Evolutionary conservation across 805 yeast genomes (phyloP).

Genomic region (Candida taoyuanica): DNA sequence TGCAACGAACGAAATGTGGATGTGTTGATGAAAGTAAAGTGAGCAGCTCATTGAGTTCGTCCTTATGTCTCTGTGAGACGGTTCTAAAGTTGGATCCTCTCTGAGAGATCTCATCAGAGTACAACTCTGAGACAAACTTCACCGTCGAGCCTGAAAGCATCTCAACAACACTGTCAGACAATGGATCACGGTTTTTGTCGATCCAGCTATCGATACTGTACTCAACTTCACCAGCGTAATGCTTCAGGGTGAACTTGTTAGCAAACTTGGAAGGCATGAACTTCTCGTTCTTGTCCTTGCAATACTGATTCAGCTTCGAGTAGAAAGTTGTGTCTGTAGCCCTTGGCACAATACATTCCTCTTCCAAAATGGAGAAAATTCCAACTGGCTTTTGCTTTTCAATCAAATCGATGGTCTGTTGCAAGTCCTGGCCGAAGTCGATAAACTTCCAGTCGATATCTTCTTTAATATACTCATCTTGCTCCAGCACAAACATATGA

Average conservation of each 20-base stretch:
- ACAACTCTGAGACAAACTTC: constrained; percentile 50
- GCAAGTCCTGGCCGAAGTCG: constrained; percentile 92
- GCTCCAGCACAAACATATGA: constrained; percentile 95
- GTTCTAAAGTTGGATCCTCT: constrained; percentile 54
- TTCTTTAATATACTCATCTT: constrained; percentile 89
- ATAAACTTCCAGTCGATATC: constrained; percentile 95
- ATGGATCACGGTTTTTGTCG: constrained; percentile 90
- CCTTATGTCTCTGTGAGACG: constrained; percentile 84
- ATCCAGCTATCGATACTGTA: constrained; percentile 91
- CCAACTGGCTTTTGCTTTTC: constrained; percentile 76
- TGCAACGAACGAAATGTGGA: constrained; percentile 97
- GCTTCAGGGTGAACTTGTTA: constrained; percentile 78
- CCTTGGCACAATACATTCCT: constrained; percentile 92
- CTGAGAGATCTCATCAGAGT: constrained; percentile 35
- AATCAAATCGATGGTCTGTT: constrained; percentile 89
- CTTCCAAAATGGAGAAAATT: constrained; percentile 80
- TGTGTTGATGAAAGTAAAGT: constrained; percentile 71
- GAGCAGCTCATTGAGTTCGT: constrained; percentile 71
- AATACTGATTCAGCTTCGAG: constrained; percentile 65
- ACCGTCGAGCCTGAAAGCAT: constrained; percentile 57
- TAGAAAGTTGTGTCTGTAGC: constrained; percentile 80
- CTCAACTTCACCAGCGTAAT: constrained; percentile 96
- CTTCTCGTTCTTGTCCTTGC: constrained; percentile 50
- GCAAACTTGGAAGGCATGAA: constrained; percentile 71
- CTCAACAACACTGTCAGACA: constrained; percentile 67